A percentile compares a stretch with the other conserved stretches of the same genome.
These are phyloP conservation scores for Penicillium sp. DNA, from an alignment of 2,329 filamentous ascomycete species.

Conservation along the genomic window DNA sequence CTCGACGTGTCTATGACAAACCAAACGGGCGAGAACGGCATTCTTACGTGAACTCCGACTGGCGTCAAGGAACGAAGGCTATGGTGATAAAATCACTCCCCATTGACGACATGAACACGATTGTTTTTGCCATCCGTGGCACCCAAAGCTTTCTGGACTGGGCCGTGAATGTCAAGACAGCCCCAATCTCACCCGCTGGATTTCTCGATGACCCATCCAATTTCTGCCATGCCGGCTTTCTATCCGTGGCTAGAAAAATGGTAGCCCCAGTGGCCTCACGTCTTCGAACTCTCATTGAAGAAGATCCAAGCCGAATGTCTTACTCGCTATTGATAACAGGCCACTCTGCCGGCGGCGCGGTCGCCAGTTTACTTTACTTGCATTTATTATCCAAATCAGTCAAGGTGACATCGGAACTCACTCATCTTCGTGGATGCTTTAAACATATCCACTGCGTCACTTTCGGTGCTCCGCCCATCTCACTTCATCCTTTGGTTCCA, in stretches of 20 bases:
- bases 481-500: conserved; percentile 65
- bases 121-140: conserved; percentile 81
- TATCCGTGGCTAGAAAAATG: conserved; percentile 74
- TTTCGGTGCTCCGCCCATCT: conserved; percentile 79
- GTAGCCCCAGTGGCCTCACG: conserved; percentile 68
- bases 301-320: conserved; percentile 64
- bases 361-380: conserved; percentile 73
- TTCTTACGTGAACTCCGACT: conserved; percentile 69
- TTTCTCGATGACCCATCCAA: conserved; percentile 79
- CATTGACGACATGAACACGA: conserved; percentile 72
- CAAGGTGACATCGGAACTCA: conserved; percentile 62
- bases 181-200: conserved; percentile 61
- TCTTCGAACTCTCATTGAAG: conserved; percentile 66
- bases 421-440: conserved; percentile 66
- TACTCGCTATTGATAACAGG: conserved; percentile 80
- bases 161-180: conserved; percentile 75
- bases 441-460: conserved; percentile 79
- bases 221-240: conserved; percentile 76
- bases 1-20: conserved; percentile 69
- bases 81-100: conserved; percentile 81
- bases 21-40: conserved; percentile 63
- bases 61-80: conserved; percentile 72
- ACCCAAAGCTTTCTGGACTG: conserved; percentile 80
- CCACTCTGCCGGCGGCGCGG: conserved; percentile 80
- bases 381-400: conserved; percentile 66